These are phyloP conservation scores for Anisogramma anomala DNA, from an alignment of 2,329 filamentous ascomycete genomes.

Conservation along the genomic window DNA sequence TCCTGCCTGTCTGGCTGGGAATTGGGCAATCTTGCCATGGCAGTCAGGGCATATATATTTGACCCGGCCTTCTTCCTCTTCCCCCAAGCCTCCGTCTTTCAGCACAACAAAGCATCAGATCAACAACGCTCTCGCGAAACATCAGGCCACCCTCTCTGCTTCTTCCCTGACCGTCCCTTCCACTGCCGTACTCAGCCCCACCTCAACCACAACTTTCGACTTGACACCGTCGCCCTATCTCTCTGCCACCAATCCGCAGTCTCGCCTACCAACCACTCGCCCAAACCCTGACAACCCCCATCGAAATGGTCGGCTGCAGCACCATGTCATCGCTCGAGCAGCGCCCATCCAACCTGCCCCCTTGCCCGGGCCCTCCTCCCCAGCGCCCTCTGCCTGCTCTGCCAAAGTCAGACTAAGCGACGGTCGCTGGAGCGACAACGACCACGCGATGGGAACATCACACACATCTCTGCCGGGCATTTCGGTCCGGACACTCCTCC, in stretches of 20 bases:
- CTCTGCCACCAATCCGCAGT: slow-evolving; percentile 10
- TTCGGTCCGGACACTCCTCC: background rate
- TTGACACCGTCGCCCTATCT: background rate
- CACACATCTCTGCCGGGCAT: too few relatives aligned
- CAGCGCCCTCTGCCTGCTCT: slow-evolving; percentile 54
- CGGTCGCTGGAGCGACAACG: background rate
- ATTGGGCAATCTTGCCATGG: slow-evolving; percentile 3
- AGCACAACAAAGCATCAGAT: background rate
- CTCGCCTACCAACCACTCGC: slow-evolving; percentile 3
- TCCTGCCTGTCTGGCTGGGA: background rate
- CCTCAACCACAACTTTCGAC: background rate
- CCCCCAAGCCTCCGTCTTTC: background rate
- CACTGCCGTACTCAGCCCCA: background rate
- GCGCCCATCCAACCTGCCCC: slow-evolving; percentile 54
- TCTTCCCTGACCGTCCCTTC: background rate
- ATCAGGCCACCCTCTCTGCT: background rate
- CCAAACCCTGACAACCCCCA: background rate
- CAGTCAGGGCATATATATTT: slow-evolving; percentile 4
- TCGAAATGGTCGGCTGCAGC: slow-evolving; percentile 14
- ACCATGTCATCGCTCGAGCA: slow-evolving; percentile 24
- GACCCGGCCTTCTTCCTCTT: background rate
- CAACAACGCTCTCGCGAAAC: slow-evolving; percentile 5
- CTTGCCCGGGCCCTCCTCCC: slow-evolving; percentile 55
- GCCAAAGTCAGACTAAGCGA: slow-evolving; percentile 44
- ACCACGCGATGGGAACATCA: too few relatives aligned